Conservation (phyloP, 345 rosid species). For the Melaleuca quinquenervia region DNA sequence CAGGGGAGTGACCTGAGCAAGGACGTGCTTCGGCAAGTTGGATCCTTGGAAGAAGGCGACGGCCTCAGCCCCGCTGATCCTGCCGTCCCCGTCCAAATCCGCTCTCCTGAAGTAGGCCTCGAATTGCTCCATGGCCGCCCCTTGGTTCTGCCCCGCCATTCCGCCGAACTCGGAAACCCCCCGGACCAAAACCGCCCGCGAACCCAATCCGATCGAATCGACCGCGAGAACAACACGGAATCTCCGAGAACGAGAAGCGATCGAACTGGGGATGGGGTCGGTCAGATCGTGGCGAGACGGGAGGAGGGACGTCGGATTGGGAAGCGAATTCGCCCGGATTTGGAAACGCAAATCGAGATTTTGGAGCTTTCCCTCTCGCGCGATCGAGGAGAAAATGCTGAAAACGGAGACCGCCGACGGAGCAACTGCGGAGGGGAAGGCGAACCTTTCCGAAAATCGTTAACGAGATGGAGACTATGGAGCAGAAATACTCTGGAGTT, state of each 20-base stretch:
- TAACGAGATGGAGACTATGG: background rate
- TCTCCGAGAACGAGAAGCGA: background rate
- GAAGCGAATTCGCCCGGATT: background rate
- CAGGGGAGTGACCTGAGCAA: conserved; percentile 58
- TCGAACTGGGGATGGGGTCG: background rate
- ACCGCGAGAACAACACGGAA: background rate
- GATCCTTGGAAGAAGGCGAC: conserved; percentile 87
- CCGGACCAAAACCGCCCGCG: background rate
- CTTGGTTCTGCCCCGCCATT: background rate
- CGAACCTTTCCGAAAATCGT: background rate
- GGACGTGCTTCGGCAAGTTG: conserved; percentile 73
- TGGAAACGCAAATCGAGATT: background rate
- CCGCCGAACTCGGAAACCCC: background rate
- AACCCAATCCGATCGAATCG: background rate
- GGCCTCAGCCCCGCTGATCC: conserved; percentile 92
- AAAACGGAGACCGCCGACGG: background rate
- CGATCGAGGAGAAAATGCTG: background rate
- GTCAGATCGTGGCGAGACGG: background rate
- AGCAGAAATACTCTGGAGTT: background rate
- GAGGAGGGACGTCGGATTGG: background rate
- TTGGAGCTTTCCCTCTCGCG: background rate
- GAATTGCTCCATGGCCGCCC: conserved; percentile 55
- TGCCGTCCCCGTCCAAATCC: conserved; percentile 93
- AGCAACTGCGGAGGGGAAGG: background rate
- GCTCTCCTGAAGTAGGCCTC: conserved; percentile 80